These are phyloP conservation scores for Ustilago loliicola DNA, from an alignment of 1,284 basidiomycete species.

Conservation along the genomic window DNA sequence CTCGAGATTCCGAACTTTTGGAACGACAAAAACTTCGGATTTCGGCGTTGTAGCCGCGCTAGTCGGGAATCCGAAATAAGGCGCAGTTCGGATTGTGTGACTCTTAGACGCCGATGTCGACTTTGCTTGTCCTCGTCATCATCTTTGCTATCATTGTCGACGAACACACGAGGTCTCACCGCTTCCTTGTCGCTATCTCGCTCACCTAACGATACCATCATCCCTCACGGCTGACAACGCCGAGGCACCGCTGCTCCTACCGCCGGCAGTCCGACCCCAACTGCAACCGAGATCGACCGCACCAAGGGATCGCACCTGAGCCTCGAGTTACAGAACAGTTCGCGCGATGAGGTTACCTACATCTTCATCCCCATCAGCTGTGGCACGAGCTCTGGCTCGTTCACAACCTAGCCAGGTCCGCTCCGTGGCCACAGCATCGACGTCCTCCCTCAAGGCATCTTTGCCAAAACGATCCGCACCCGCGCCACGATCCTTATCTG, in stretches of 20 bases:
- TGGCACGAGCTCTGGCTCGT: conserved; percentile 21
- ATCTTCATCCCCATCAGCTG: conserved; percentile 10
- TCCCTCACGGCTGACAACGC: neutral
- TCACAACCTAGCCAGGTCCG: conserved; percentile 19
- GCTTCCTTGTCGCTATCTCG: neutral
- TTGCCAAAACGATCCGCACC: conserved; percentile 17
- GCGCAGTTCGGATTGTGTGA: conserved; percentile 34
- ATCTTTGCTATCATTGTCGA: neutral
- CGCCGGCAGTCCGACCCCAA: neutral
- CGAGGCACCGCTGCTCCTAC: no score
- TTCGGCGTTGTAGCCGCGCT: conserved; percentile 10
- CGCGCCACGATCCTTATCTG: conserved; percentile 17
- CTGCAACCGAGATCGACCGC: neutral
- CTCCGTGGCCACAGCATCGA: conserved; percentile 22
- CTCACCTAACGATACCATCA: neutral
- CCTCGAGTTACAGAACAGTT: neutral
- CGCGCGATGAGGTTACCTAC: conserved; percentile 29
- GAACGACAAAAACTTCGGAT: conserved; percentile 8
- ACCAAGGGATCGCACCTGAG: neutral
- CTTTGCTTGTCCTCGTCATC: neutral
- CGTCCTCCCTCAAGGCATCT: conserved; percentile 10
- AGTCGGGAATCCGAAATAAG: conserved; percentile 22
- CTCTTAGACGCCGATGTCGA: conserved; percentile 17
- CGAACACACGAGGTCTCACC: neutral
- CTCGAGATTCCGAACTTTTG: neutral